Base-by-base conservation (phyloP, 2,329 filamentous ascomycete species). In the Microcyclosporella mali region DNA sequence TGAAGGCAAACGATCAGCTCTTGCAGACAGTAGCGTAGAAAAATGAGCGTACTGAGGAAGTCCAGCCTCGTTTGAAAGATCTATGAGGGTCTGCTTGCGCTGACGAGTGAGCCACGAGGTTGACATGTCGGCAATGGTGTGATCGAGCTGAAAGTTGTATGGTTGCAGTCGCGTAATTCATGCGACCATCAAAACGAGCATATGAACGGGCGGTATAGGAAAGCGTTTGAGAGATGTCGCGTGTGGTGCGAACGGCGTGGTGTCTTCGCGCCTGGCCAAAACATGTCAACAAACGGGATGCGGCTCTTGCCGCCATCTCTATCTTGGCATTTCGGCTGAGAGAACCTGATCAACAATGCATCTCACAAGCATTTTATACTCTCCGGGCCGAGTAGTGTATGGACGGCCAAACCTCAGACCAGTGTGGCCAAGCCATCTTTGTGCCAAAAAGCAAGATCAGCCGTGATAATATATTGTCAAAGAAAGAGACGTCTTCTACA, bases 151-250 rank as follows among this genome's bases (percentile, higher is more conserved):
- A 56, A 48, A 46, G 49, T 47, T 59, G 57, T 57, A 63, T 55
- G 38, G 44, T 59, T 58, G 51, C 53, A 52, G 66, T 74, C 70
- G 71, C 71, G 68, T 62, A 61, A 58, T 47, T 52, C 58, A 67
- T 66, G 75, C 74, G 74, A 77, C 66, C 54, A 41, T 38, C 36
- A 55, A n/a, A 37, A 35, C 25, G 43, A 43, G 36, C 31, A 47
- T 33, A 46, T 40, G 55, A 25, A 46, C 33, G 16, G 31, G 31
- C 11, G 30, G 31, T 32, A 30, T 30, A 34, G 38, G 37, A 40
- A 27, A 16, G 40, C 36, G 27, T 29, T 28, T 44, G 40, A 7
- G 21, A 16, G 4, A 28, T 37, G 43, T 45, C 36, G 46, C 32
- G 42, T 43, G 16, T 9, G 21, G 21, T 25, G 21, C 6, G 21